Evolutionary conservation across 768 basidiomycete species (phyloP).

Genomic region (Lentinus brumalis): DNA sequence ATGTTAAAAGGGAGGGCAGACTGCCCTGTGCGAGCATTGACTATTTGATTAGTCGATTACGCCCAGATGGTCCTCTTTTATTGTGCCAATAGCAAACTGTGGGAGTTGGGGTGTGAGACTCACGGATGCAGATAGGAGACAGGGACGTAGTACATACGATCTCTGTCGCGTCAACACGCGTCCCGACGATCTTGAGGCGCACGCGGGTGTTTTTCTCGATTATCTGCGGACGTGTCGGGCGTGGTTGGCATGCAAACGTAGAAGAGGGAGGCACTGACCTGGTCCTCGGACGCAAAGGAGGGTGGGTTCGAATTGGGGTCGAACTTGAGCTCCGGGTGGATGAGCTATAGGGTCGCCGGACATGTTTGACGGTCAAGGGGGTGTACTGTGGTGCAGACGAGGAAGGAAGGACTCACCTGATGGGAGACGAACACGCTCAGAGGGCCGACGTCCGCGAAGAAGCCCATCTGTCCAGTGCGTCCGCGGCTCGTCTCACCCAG

Average conservation of each 20-base stretch:
- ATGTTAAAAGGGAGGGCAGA: too few species aligned
- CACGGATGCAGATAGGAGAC: neutral
- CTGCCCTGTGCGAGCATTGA: too few species aligned
- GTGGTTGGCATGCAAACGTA: constrained; percentile 2
- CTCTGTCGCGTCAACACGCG: constrained; percentile 95
- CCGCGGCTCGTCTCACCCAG: too few species aligned
- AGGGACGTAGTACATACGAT: constrained; percentile 61
- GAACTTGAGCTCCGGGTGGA: constrained; percentile 92
- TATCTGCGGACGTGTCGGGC: constrained; percentile 49
- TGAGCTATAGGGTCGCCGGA: constrained; percentile 55
- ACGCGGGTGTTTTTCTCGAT: constrained; percentile 93
- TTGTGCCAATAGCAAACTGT: constrained; percentile 95
- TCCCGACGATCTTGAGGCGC: constrained; percentile 97
- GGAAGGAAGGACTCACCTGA: constrained; percentile 59
- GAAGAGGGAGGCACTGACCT: constrained; percentile 45
- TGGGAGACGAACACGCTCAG: constrained; percentile 93
- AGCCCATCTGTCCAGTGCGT: constrained; percentile 79
- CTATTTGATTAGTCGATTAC: constrained; percentile 74
- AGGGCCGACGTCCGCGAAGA: constrained; percentile 96
- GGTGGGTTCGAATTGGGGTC: constrained; percentile 98
- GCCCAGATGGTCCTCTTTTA: constrained; percentile 97
- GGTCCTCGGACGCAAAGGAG: constrained; percentile 89
- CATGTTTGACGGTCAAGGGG: neutral
- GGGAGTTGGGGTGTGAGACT: neutral
- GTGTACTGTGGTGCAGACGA: neutral